Evolutionary conservation across 257 asterid species (phyloP).

Genomic region (Gentiana straminea): DNA sequence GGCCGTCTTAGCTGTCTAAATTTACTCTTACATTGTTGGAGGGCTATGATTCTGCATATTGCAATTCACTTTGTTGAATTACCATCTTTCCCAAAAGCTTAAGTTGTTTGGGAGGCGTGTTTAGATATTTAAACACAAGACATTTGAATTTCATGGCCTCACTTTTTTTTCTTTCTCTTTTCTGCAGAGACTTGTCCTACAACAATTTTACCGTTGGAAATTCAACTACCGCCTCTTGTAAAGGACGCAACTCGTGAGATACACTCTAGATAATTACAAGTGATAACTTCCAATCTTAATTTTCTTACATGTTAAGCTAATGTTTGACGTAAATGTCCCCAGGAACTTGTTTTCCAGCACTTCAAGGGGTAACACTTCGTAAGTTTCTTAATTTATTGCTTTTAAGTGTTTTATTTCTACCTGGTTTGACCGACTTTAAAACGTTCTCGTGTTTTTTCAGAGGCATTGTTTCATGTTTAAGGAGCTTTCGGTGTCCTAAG

Average conservation of each 20-base stretch:
- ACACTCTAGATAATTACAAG: too few species aligned
- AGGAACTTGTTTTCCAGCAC: slow-evolving; percentile 63
- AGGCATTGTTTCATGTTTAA: slow-evolving; percentile 42
- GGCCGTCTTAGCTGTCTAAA: too few species aligned
- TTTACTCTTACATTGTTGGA: too few species aligned
- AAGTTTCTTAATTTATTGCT: slow-evolving; percentile 16
- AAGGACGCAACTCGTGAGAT: slow-evolving; percentile 30
- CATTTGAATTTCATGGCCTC: too few species aligned
- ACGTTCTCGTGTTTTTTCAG: slow-evolving; percentile 22
- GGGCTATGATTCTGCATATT: too few species aligned
- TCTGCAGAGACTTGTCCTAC: slow-evolving; percentile 56
- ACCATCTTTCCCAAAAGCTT: too few species aligned
- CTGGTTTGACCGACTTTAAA: not conserved
- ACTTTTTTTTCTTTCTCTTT: not conserved
- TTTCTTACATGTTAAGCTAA: slow-evolving; percentile 7
- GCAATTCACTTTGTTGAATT: too few species aligned
- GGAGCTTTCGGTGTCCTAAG: slow-evolving; percentile 21
- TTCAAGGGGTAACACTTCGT: slow-evolving; percentile 38
- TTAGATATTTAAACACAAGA: too few species aligned
- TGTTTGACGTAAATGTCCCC: slow-evolving; percentile 10
- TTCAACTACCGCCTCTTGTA: slow-evolving; percentile 23
- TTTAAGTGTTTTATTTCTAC: not conserved
- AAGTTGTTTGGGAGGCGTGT: too few species aligned
- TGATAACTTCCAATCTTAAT: not conserved
- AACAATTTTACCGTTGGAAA: slow-evolving; percentile 38